phyloP scores from a whole-genome alignment of 2,329 filamentous ascomycete genomes.

The Ambrosiella cleistominuta region DNA sequence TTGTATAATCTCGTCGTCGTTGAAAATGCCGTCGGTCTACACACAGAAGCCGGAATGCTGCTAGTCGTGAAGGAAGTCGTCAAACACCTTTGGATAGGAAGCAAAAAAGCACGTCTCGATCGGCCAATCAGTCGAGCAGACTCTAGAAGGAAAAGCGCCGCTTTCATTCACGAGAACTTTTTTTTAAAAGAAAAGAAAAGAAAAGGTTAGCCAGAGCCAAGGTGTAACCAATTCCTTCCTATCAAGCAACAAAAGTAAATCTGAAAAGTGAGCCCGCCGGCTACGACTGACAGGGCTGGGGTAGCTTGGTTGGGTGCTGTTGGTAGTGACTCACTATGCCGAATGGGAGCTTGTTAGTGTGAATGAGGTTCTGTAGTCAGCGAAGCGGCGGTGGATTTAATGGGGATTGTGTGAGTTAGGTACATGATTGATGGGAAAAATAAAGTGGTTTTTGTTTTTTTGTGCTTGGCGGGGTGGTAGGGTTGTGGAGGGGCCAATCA shows the following conservation, averaged over 20 bases:
- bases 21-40: neutral
- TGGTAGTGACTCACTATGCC: constrained; percentile 6
- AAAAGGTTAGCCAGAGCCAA: neutral
- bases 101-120: neutral
- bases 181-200: neutral
- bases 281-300: neutral
- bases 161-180: constrained; percentile 7
- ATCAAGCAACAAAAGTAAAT: no score
- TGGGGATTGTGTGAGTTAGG: neutral
- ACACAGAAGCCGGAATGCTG: neutral
- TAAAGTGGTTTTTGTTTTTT: neutral
- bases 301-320: neutral
- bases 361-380: neutral
- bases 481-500: neutral
- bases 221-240: no score
- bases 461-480: neutral
- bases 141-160: neutral
- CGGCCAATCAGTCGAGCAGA: constrained; percentile 5
- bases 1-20: neutral
- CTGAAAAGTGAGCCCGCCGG: neutral
- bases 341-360: neutral
- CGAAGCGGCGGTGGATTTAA: neutral
- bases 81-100: neutral
- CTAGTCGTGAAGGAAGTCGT: no score
- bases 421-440: neutral